Evolutionary conservation across 2,329 filamentous ascomycete species (phyloP).

Genomic region (Nemania serpens): DNA sequence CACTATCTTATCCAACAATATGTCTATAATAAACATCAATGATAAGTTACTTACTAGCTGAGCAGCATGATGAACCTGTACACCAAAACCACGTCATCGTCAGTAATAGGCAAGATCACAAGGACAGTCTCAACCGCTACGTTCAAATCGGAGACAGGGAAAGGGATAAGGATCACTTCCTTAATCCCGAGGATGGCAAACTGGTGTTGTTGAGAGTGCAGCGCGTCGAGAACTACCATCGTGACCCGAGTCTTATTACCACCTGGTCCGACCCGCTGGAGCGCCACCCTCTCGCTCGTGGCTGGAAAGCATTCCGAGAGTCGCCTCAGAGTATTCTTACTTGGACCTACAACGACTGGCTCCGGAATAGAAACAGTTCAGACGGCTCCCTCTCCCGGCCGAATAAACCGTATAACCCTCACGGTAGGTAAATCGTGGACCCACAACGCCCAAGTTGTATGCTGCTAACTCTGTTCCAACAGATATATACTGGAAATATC

Average conservation of each 20-base stretch:
- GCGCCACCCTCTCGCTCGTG: not conserved
- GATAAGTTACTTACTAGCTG: no score
- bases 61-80: no score
- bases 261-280: slow-evolving; percentile 2
- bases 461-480: not conserved
- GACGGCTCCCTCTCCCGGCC: not conserved
- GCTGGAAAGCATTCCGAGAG: slow-evolving; percentile 8
- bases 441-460: not conserved
- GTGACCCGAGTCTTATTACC: not conserved
- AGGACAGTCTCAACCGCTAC: slow-evolving; percentile 14
- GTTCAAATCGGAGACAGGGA: not conserved
- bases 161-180: slow-evolving; percentile 9
- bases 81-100: no score
- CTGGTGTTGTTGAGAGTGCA: slow-evolving; percentile 9
- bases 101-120: slow-evolving; percentile 8
- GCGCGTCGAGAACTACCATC: not conserved
- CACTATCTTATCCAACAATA: no score
- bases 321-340: slow-evolving; percentile 8
- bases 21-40: no score
- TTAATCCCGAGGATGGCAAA: slow-evolving; percentile 15
- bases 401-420: not conserved
- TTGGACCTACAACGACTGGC: slow-evolving; percentile 9
- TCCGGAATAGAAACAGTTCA: not conserved
- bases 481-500: slow-evolving; percentile 19
- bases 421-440: not conserved